Evolutionary conservation across 306 rosid genomes (phyloP).

Genomic region (Casuarina glauca): DNA sequence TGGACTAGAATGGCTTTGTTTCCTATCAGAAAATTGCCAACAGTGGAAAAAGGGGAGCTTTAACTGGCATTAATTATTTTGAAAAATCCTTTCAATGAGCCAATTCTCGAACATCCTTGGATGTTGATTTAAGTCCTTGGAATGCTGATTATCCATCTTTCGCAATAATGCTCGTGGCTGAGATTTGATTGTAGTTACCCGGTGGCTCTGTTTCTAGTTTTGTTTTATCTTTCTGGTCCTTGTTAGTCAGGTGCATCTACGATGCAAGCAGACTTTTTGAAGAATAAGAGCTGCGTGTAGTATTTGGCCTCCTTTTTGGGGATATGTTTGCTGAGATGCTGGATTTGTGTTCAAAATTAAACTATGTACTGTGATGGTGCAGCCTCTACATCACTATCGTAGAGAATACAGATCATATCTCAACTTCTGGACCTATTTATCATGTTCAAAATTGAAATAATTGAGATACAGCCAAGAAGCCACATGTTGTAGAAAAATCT

Average conservation of each 20-base stretch:
- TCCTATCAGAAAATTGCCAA: not conserved
- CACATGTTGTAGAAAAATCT: too few relatives aligned
- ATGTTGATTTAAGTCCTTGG: too few relatives aligned
- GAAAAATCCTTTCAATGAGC: not conserved
- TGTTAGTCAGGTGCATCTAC: not conserved
- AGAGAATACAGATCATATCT: not conserved
- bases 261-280: not conserved
- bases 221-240: not conserved
- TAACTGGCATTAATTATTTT: too few relatives aligned
- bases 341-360: too few relatives aligned
- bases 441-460: too few relatives aligned
- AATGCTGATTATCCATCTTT: too few relatives aligned
- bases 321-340: not conserved
- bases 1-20: not conserved
- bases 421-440: too few relatives aligned
- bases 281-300: not conserved
- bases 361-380: not conserved
- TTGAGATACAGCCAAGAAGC: too few relatives aligned
- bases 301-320: not conserved
- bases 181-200: not conserved
- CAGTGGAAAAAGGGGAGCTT: too few relatives aligned
- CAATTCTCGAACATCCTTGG: not conserved
- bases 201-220: not conserved
- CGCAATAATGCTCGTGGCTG: too few relatives aligned
- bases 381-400: not conserved